Base-by-base conservation (phyloP, 2,329 filamentous ascomycete species). In the Diaporthe sp. region DNA sequence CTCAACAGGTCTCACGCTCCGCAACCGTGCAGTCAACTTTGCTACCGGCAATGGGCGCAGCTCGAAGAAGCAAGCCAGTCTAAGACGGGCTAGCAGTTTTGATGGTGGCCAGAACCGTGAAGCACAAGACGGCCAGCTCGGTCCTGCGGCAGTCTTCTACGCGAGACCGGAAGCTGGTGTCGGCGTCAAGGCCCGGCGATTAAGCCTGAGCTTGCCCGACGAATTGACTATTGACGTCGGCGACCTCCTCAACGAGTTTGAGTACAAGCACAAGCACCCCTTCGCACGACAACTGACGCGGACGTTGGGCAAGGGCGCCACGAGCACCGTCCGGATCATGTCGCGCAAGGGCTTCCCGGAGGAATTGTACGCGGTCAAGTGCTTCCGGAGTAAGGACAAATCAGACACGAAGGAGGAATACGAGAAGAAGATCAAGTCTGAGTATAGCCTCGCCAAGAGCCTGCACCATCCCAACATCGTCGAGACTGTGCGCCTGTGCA, bases 381-480 rank as follows among this genome's bases (percentile, higher is more conserved):
- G 97, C 81, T 98, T 97, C 83, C 92, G 95, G 15, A 90, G 91
- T 78, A 94, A 94, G 83, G 92, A 92, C 49, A 88, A 89, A 47
- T 88, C 89, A 55, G 95, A 98, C 82, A 92, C 90, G 13, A 87
- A 90, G 77, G 89, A 91, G 42, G 94, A 97, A 70, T 97, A 97
- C 83, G 90, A 94, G 78, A 93, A 95, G 84, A 97, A 97, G 87
- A 94, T 98, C 86, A 97, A 96, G 84, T 96, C 94, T 1, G 95
- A 98, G 82, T 98, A 92, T 85, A 95, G 92, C 83, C 95, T 98
- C 78, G 94, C 94, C 76, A 96, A 96, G 86, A 95, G 94, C 78
- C 85, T 96, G 76, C 91, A 95, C 80, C 95, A 98, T 82, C 94
- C 95, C 70, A 98, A 98, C 83, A 94, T 98, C 79, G 94, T 98